A percentile compares a stretch with the other conserved stretches of the same genome.
Evolutionary conservation across 208 protist genomes (phyloP).

Genomic region (Lotmaria passim): DNA sequence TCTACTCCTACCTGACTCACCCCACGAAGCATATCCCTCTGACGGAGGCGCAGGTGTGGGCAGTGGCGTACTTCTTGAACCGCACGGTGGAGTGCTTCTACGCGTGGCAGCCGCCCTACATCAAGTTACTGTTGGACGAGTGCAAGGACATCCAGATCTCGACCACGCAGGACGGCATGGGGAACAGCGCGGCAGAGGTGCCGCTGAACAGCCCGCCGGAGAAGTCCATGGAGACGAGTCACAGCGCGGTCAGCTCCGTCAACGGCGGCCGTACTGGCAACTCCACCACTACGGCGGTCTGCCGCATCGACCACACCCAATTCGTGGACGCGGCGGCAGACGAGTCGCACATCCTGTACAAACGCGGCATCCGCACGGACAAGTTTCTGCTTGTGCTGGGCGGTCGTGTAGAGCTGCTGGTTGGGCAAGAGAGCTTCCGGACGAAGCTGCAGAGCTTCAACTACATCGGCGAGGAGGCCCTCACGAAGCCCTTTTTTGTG

Average conservation of each 20-base stretch:
- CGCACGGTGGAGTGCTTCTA: conserved; percentile 67
- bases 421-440: conserved; percentile 63
- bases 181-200: conserved; percentile 5
- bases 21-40: conserved; percentile 50
- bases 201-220: conserved; percentile 7
- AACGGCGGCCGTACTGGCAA: background rate
- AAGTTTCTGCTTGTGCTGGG: conserved; percentile 78
- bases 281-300: conserved; percentile 5
- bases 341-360: conserved; percentile 71
- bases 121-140: conserved; percentile 84
- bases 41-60: conserved; percentile 86
- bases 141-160: conserved; percentile 73
- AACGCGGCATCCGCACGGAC: conserved; percentile 50
- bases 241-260: conserved; percentile 14
- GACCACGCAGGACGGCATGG: conserved; percentile 1
- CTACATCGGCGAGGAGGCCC: conserved; percentile 75
- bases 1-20: conserved; percentile 90
- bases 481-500: conserved; percentile 62
- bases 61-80: conserved; percentile 82
- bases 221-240: background rate
- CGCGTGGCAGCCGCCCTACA: conserved; percentile 70
- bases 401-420: conserved; percentile 71
- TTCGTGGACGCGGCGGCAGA: conserved; percentile 50
- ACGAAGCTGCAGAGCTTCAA: conserved; percentile 66
- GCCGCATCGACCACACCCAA: conserved; percentile 35